phyloP scores from a whole-genome alignment of 78 protist genomes.

The Creolimax fragrantissima region DNA sequence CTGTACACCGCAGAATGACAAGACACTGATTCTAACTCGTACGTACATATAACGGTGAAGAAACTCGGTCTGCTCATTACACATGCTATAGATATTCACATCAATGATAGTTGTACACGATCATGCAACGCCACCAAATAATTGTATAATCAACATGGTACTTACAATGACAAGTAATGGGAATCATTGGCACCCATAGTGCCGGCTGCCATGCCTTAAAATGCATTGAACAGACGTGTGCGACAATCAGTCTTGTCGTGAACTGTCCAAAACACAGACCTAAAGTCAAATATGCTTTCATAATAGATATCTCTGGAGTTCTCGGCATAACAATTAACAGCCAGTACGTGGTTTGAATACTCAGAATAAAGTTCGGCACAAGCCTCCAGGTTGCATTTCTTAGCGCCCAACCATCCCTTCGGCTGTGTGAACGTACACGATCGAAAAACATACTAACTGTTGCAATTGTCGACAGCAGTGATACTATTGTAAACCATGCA shows the following conservation, averaged over 20 bases:
- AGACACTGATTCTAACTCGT: not conserved
- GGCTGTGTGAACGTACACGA: not conserved
- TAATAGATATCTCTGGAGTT: too few relatives aligned
- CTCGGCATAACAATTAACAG: not conserved
- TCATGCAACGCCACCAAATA: too few relatives aligned
- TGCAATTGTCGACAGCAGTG: not conserved
- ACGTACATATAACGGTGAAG: not conserved
- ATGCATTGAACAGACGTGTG: not conserved
- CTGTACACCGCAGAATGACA: not conserved
- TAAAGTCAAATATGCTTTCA: too few relatives aligned
- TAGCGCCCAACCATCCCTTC: not conserved
- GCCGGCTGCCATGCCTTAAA: not conserved
- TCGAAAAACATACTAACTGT: not conserved
- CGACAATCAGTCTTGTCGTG: not conserved
- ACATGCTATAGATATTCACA: not conserved
- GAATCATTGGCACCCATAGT: not conserved
- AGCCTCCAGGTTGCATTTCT: not conserved
- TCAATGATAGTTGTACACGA: not conserved
- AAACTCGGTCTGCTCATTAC: too few relatives aligned
- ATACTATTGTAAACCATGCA: not conserved
- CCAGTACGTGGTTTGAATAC: not conserved
- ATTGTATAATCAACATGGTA: too few relatives aligned
- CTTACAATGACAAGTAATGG: not conserved
- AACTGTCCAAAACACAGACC: not conserved
- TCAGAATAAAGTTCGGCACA: not conserved